Evolutionary conservation across 2,329 filamentous ascomycete genomes (phyloP), one percentile per base, ranked within the genome.

Genomic region (Fusarium foetens): DNA sequence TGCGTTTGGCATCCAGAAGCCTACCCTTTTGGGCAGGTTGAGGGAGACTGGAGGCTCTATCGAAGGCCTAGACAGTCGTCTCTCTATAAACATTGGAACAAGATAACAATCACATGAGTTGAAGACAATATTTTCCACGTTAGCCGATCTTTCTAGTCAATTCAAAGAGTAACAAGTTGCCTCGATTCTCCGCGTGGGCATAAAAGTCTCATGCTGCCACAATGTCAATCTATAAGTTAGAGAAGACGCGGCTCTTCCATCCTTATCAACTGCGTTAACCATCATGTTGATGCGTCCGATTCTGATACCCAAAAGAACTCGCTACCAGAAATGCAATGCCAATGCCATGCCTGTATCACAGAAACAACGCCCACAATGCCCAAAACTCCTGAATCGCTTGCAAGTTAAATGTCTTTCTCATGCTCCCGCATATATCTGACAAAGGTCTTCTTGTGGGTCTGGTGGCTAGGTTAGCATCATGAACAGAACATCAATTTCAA

Each of bases 401-500:
- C 33, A 58, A 43, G 19, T 57, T 68, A 61, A 78, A 38, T 58
- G 42, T 84, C 79, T 74, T 92, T 87, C 78, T 96, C 93, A 49
- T 95, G 83, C 78, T 97, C 92, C 74, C 95, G 94, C 82, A 97
- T 92, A 79, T 97, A 98, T 81, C 94, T 95, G 66, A 97, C 95
- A 84, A 99, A 98, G 8, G 91, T 92, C 85, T 99, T 99, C 85
- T 98, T 98, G 82, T 99, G 96, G 55, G 92, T 89, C 91, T 93
- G 41, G 46, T 33, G n/a, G 25, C 42, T 27, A 43, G 51, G 62
- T 77, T 55, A 75, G 71, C 43, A 53, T 51, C 27, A 25, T 31
- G 29, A 43, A 43, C 41, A 39, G 25, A 41, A 53, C 25, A 27
- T n/a, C 36, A 35, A 43, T 39, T 53, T 43, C 54, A n/a, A 27